A percentile compares a stretch with the other conserved stretches of the same genome.
These are phyloP conservation scores for Chenopodium quinoa DNA, from an alignment of 148 eudicot genomes.

Conservation along the genomic window DNA sequence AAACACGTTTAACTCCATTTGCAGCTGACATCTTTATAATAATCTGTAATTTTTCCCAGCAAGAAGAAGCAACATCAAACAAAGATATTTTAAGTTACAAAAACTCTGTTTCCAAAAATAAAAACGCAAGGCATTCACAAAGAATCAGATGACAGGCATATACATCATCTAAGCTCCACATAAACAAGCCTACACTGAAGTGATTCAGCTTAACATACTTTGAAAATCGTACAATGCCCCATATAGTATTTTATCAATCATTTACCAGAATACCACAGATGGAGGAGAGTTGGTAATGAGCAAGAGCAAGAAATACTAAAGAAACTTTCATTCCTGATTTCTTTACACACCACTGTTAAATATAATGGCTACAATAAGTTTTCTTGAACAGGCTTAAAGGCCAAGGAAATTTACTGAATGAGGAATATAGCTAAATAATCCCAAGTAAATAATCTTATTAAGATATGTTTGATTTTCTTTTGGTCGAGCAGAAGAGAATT, in stretches of 20 bases:
- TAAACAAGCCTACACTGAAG: neutral
- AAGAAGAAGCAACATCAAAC: neutral
- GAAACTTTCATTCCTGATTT: neutral
- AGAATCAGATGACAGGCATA: neutral
- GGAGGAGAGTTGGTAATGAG: neutral
- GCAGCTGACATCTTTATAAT: constrained; percentile 98
- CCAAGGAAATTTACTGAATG: neutral
- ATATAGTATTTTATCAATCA: neutral
- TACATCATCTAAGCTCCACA: neutral
- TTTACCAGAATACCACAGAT: neutral
- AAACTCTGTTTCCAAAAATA: neutral
- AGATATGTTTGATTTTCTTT: neutral
- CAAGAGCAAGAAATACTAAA: neutral
- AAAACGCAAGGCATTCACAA: neutral
- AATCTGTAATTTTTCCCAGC: constrained; percentile 44
- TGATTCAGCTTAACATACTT: neutral
- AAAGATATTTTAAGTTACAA: neutral
- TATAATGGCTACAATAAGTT: neutral
- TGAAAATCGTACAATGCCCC: neutral
- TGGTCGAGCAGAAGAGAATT: neutral
- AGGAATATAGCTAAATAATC: neutral
- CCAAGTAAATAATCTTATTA: neutral
- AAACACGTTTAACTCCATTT: constrained; percentile 87
- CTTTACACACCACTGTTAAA: neutral
- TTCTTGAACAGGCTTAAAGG: neutral